Base-by-base conservation (phyloP, 805 yeast genomes). In the Myxozyma sirexii region DNA sequence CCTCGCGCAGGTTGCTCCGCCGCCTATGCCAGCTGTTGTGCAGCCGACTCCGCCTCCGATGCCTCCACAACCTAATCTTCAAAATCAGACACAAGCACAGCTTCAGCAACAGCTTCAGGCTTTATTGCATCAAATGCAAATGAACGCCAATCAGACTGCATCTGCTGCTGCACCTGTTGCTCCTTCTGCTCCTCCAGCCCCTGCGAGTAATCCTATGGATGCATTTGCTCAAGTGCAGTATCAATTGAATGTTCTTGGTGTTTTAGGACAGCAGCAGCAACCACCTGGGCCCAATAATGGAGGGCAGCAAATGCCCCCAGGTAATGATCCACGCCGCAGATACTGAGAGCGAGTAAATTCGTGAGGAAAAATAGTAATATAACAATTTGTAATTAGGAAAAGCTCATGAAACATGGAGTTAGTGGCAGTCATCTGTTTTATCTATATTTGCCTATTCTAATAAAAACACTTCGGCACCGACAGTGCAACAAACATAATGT, bases 171-270 rank as follows among this genome's bases (percentile, higher is more conserved):
- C 37, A 19, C 47, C 21, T 24, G 52, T 37, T 29, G 45, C 47
- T 3, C 31, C 17, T 3, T 17, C 49, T 6, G 23, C 37, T 15
- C 47, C 21, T 24, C 46, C 43, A 19, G 45, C 41, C 15, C 42
- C 50, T 8, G 44, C 56, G 19, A 13, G 8, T 10, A 33, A 35
- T 24, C 23, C 27, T 15, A 29, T 10, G 2, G 57, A 59, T 26
- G 49, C 60, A 23, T 62, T 38, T 54, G 55, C 60, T 10, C 63
- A 49, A 41, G 65, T 57, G 21, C 67, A 62, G 41, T 49, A 54
- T 33, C 66, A 57, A 37, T 50, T 63, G 13, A 56, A 58, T 27
- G 23, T 63, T 26, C 56, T 63, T 17, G 43, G 66, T 10, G 49
- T 55, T 37, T 43, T 56, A 21, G 56, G 57, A 31, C 54, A 46